A percentile compares a stretch with the other conserved stretches of the same genome.
phyloP scores from a whole-genome alignment of 83 land plant species.

The Picea abies region DNA sequence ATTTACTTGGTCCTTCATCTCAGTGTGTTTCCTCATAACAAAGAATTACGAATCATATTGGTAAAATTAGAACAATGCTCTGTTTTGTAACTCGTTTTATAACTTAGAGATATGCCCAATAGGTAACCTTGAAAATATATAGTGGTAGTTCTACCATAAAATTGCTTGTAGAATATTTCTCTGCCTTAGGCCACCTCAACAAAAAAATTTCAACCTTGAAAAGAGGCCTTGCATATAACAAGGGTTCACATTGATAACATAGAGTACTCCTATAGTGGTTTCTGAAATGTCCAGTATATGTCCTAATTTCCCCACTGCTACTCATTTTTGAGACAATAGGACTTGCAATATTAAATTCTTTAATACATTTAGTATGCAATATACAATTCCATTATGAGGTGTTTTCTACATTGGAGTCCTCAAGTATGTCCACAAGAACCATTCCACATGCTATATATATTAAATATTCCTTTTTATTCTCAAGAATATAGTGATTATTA shows the following conservation, averaged over 20 bases:
- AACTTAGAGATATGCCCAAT: no score
- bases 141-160: no score
- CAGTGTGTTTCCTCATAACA: no score
- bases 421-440: conserved; percentile 27
- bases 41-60: no score
- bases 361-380: conserved; percentile 25
- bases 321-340: conserved; percentile 4
- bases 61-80: no score
- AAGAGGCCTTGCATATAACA: neutral
- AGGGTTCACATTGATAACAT: neutral
- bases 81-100: no score
- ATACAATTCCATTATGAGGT: conserved; percentile 45
- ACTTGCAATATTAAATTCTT: conserved; percentile 29
- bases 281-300: neutral
- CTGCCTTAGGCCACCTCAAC: neutral
- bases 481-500: neutral
- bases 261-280: neutral
- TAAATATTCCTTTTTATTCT: neutral
- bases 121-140: no score
- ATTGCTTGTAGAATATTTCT: neutral
- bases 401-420: conserved; percentile 34
- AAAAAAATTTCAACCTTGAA: neutral
- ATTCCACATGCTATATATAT: conserved; percentile 33
- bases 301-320: conserved; percentile 3
- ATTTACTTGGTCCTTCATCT: no score